Base-by-base conservation (phyloP, 2,329 filamentous ascomycete genomes). In the Fusarium sp. region DNA sequence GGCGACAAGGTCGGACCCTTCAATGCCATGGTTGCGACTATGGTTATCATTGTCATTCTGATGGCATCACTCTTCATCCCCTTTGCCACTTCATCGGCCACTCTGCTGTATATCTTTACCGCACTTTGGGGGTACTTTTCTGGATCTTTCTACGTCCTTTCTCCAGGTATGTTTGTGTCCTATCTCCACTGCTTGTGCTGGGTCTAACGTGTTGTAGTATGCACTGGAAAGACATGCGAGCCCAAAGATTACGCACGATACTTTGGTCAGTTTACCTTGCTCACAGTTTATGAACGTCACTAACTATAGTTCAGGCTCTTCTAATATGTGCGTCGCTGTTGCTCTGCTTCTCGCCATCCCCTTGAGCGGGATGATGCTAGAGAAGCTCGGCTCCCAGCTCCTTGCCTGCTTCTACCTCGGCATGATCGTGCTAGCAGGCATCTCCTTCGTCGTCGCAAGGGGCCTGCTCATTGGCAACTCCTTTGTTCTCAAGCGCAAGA, bases 81-180 rank as follows among this genome's bases (percentile, higher is more conserved):
- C 0, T 84, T 86, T 48, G 84, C 83, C 1, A 82, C 84, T 0
- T 82, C 78, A 0, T 78, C 80, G 6, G 76, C 82, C 4, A 79
- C 77, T 1, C 83, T 84, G 0, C 72, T 88, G 5, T 87, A 86
- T 57, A 78, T 78, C 0, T 86, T 87, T 35, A 80, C 83, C 0
- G 84, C 84, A 0, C 73, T 87, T 0, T 88, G 86, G 76, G 86
- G 86, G 0, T 85, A 87, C n/a, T 84, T 84, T 0, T 86, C 84
- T 1, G 86, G 86, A 0, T 83, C 83, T 0, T 87, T 84, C 78
- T 79, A 87, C n/a, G 83, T 83, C 0, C 77, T 86, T 1, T 81
- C 83, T 0, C 79, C 78, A 23, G 64, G 76, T 78, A 61, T 52
- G 73, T 20, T 2, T 18, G 3, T 1, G 7, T 6, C 1, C 6